A percentile compares a stretch with the other conserved stretches of the same genome.
Conservation (phyloP, 208 protist species). For the Trypanosoma brucei region DNA sequence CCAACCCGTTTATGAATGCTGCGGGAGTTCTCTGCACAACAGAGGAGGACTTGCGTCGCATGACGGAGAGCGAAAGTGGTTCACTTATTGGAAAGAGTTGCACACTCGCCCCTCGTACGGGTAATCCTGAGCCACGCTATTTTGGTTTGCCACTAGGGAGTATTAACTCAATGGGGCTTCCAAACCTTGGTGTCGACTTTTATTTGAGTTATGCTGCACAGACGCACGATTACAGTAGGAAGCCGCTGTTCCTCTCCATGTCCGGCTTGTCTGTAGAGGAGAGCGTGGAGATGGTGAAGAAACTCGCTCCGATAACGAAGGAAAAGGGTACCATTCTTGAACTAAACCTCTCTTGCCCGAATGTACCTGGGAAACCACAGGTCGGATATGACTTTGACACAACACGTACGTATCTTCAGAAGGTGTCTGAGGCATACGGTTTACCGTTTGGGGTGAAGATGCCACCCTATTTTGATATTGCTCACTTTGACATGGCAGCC, state of each 20-base stretch:
- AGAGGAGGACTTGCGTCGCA: conserved; percentile 43
- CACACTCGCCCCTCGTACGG: conserved; percentile 54
- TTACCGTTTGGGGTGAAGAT: conserved; percentile 86
- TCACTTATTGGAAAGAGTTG: conserved; percentile 85
- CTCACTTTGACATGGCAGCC: conserved; percentile 83
- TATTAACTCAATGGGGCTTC: conserved; percentile 89
- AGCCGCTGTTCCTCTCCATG: conserved; percentile 85
- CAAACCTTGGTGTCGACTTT: conserved; percentile 81
- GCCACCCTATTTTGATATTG: conserved; percentile 88
- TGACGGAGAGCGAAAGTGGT: conserved; percentile 60
- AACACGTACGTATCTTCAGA: conserved; percentile 62
- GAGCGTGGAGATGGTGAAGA: conserved; percentile 62
- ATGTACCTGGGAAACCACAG: conserved; percentile 87
- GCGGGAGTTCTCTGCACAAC: conserved; percentile 78
- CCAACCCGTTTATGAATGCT: conserved; percentile 89
- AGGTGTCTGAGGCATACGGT: conserved; percentile 57
- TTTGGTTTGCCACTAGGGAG: conserved; percentile 57
- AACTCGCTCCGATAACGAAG: conserved; percentile 44
- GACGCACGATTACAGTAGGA: conserved; percentile 41
- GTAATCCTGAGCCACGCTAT: conserved; percentile 84
- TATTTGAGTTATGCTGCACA: conserved; percentile 40
- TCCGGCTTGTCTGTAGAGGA: conserved; percentile 76
- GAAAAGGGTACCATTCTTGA: conserved; percentile 69
- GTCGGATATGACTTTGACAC: conserved; percentile 83
- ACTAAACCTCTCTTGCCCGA: conserved; percentile 88